Evolutionary conservation across 768 basidiomycete genomes (phyloP).

Genomic region (Suillus placidus): DNA sequence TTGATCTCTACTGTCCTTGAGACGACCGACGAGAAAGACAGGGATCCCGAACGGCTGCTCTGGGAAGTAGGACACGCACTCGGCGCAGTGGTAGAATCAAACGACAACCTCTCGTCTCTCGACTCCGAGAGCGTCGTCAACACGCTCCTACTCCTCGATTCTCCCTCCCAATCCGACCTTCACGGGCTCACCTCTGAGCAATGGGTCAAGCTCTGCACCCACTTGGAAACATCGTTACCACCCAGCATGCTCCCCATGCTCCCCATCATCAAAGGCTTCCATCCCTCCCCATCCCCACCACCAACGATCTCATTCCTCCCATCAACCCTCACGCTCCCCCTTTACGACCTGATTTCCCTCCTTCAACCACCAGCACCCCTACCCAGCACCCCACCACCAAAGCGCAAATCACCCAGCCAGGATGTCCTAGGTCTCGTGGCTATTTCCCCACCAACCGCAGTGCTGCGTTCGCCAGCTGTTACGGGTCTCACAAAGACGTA

Average conservation of each 20-base stretch:
- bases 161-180: conserved; percentile 48
- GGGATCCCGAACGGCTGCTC: conserved; percentile 28
- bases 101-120: conserved; percentile 30
- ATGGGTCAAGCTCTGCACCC: conserved; percentile 46
- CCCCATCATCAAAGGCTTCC: conserved; percentile 5
- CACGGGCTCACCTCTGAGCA: conserved; percentile 50
- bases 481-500: conserved; percentile 86
- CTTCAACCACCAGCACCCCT: conserved; percentile 42
- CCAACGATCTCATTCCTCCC: conserved; percentile 37
- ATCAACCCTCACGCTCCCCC: conserved; percentile 45
- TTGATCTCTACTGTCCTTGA: conserved; percentile 28
- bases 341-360: conserved; percentile 51
- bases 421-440: conserved; percentile 63
- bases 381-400: conserved; percentile 54
- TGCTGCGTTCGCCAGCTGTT: conserved; percentile 70
- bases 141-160: conserved; percentile 62
- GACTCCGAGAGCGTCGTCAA: conserved; percentile 44
- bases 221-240: not conserved
- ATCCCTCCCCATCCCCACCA: conserved; percentile 26
- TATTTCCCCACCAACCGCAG: conserved; percentile 69
- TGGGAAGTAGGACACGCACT: conserved; percentile 43
- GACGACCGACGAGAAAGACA: conserved; percentile 26
- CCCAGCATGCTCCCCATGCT: conserved; percentile 1
- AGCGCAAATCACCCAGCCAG: conserved; percentile 48
- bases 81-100: conserved; percentile 30